Conservation (phyloP, 352 stramenopile species). For the Phytopythium vexans region DNA sequence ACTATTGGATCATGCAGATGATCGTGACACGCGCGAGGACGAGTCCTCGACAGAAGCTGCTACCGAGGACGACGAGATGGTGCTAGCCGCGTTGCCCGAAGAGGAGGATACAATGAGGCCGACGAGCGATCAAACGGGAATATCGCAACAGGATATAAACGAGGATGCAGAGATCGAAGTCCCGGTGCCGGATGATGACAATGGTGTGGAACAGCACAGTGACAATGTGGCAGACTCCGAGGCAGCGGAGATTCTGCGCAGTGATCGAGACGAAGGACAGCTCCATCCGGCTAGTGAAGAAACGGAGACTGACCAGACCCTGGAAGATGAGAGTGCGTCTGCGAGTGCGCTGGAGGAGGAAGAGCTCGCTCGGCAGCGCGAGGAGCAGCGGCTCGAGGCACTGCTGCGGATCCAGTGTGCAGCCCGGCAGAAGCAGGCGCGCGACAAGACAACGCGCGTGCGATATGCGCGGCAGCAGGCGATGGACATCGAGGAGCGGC, state of each 20-base stretch:
- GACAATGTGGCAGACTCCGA: too few relatives aligned
- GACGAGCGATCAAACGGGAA: too few relatives aligned
- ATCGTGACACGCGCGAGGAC: neutral
- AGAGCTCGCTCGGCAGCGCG: neutral
- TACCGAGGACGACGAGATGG: too few relatives aligned
- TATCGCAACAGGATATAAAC: too few relatives aligned
- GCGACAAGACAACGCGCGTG: conserved; percentile 28
- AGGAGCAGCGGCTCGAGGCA: conserved; percentile 1
- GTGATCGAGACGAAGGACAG: conserved; percentile 4
- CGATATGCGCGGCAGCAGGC: conserved; percentile 16
- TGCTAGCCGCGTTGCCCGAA: too few relatives aligned
- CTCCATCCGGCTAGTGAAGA: conserved; percentile 6
- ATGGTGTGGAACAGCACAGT: too few relatives aligned
- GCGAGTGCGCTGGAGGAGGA: neutral
- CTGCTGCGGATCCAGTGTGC: conserved; percentile 55
- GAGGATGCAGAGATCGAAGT: too few relatives aligned
- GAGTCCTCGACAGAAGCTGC: neutral
- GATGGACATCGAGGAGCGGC: conserved; percentile 5
- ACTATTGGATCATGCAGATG: conserved; percentile 13
- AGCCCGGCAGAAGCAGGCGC: conserved; percentile 41
- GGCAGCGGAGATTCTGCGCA: too few relatives aligned
- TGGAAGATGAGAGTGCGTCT: too few relatives aligned
- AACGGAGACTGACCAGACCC: conserved; percentile 1
- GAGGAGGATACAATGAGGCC: too few relatives aligned
- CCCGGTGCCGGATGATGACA: too few relatives aligned